Evolutionary conservation across 1,284 basidiomycete species (phyloP).

Genomic region (Macrocystidia cucumis): DNA sequence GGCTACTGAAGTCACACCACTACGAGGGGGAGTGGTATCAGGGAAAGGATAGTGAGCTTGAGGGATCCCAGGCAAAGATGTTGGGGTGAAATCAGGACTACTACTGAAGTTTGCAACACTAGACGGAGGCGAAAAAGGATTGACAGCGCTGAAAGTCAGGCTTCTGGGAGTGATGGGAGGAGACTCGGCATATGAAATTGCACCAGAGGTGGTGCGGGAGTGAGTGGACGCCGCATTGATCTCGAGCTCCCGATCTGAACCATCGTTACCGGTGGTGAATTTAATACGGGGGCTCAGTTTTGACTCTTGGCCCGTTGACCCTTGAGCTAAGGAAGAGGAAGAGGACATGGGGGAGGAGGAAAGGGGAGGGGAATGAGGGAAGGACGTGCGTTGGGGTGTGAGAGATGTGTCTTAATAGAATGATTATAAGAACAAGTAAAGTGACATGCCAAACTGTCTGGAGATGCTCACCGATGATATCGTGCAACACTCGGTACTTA

Average conservation of each 20-base stretch:
- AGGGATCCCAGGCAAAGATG: constrained; percentile 15
- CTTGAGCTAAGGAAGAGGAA: too few species aligned
- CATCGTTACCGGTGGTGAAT: constrained; percentile 15
- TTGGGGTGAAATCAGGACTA: constrained; percentile 20
- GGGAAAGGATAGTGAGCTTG: constrained; percentile 23
- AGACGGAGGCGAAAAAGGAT: constrained; percentile 47
- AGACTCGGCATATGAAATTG: constrained; percentile 22
- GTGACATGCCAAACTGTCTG: too few species aligned
- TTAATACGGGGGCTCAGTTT: constrained; percentile 21
- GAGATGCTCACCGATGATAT: too few species aligned
- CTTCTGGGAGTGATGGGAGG: constrained; percentile 29
- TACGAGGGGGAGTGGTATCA: constrained; percentile 23
- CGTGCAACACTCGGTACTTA: too few species aligned
- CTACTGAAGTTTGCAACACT: constrained; percentile 36
- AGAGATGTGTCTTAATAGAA: too few species aligned
- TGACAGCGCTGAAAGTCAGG: constrained; percentile 25
- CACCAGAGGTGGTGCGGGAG: constrained; percentile 23
- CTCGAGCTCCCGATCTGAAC: constrained; percentile 18
- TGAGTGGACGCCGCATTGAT: constrained; percentile 15
- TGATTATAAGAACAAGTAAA: too few species aligned
- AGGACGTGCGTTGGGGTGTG: too few species aligned
- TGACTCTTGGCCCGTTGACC: too few species aligned
- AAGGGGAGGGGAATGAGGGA: too few species aligned
- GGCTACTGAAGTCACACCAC: constrained; percentile 27
- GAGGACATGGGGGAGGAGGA: too few species aligned